Percentiles rank a stretch among this genome's conserved stretches.
Conservation (phyloP, 1,139 yeast genomes). For the Saccharomycopsis hybrid region DNA sequence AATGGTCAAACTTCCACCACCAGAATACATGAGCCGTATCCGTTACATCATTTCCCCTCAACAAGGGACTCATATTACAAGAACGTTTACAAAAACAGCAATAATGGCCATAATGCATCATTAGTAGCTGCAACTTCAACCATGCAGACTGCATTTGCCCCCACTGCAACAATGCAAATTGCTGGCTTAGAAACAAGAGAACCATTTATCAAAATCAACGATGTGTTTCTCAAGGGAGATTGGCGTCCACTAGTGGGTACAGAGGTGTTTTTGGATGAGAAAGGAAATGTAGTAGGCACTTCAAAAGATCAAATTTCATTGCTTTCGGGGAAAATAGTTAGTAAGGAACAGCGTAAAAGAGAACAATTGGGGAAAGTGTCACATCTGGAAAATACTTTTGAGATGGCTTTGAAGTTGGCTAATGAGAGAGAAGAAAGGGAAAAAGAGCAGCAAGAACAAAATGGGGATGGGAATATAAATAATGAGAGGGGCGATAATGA, state of each 20-base stretch:
- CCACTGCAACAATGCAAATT: constrained; percentile 39
- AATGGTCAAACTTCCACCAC: too few relatives aligned
- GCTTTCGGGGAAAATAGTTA: constrained; percentile 11
- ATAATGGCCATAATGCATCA: background rate
- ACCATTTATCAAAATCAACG: constrained; percentile 51
- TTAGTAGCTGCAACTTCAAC: constrained; percentile 4
- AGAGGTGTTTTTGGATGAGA: constrained; percentile 59
- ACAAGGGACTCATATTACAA: background rate
- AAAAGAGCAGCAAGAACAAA: background rate
- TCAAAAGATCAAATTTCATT: constrained; percentile 12
- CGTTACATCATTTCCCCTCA: too few relatives aligned
- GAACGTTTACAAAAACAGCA: background rate
- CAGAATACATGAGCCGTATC: too few relatives aligned
- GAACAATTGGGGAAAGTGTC: background rate
- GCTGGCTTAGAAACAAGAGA: constrained; percentile 45
- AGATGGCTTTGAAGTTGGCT: constrained; percentile 7
- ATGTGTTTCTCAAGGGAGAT: constrained; percentile 58
- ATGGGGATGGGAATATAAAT: too few relatives aligned
- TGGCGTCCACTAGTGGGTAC: constrained; percentile 84
- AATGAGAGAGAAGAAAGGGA: background rate
- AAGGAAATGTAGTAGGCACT: constrained; percentile 39
- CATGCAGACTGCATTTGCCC: background rate
- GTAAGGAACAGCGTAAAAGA: constrained; percentile 5
- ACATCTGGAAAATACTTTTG: constrained; percentile 2
- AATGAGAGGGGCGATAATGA: too few relatives aligned